Percentiles rank a stretch among this genome's conserved stretches.
Evolutionary conservation across 1,139 yeast species (phyloP).

Genomic region (Eremothecium cymbalariae): DNA sequence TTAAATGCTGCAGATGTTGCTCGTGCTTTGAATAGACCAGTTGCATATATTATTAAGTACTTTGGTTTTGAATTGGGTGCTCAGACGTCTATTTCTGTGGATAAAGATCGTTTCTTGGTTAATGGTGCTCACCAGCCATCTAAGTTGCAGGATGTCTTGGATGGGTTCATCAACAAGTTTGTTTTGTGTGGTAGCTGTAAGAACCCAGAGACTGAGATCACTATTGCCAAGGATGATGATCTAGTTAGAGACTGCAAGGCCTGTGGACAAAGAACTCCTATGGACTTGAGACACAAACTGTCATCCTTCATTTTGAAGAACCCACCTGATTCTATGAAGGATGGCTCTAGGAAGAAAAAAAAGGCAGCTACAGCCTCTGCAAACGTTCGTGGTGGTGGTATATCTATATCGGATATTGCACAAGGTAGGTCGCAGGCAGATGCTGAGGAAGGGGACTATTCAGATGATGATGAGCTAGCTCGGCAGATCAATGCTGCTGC

Average conservation of each 20-base stretch:
- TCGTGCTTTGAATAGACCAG: constrained; percentile 88
- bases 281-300: constrained; percentile 83
- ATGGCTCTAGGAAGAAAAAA: constrained; percentile 49
- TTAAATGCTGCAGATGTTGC: constrained; percentile 89
- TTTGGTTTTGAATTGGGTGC: constrained; percentile 98
- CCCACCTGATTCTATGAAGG: constrained; percentile 64
- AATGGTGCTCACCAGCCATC: constrained; percentile 92
- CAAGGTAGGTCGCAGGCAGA: constrained; percentile 41
- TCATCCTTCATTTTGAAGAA: constrained; percentile 82
- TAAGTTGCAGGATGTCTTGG: constrained; percentile 88
- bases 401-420: constrained; percentile 69
- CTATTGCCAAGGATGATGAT: constrained; percentile 66
- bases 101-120: constrained; percentile 78
- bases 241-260: constrained; percentile 95
- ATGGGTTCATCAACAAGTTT: constrained; percentile 86
- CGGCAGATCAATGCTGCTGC: constrained; percentile 82
- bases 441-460: constrained; percentile 34
- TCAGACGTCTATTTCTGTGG: constrained; percentile 74
- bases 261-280: constrained; percentile 82
- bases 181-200: constrained; percentile 92
- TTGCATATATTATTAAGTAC: constrained; percentile 83
- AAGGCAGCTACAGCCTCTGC: constrained; percentile 88
- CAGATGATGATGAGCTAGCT: constrained; percentile 70
- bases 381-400: constrained; percentile 83
- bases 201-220: constrained; percentile 95